Percentiles rank a stretch among this genome's conserved stretches.
phyloP scores from a whole-genome alignment of 176 grass and related monocot genomes.

The Ensete glaucum region DNA sequence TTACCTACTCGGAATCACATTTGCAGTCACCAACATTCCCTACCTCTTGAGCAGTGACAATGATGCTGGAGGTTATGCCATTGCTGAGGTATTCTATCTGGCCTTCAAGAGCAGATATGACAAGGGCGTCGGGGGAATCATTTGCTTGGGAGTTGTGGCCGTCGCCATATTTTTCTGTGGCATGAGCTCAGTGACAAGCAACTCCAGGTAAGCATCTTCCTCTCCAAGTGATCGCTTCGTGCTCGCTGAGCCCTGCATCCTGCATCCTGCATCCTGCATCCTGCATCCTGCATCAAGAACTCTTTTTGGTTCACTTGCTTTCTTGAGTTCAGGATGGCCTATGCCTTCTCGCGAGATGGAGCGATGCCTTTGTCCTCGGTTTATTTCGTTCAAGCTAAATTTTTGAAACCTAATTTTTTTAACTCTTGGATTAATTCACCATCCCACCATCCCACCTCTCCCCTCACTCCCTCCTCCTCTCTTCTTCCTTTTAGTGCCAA shows the following conservation, averaged over 20 bases:
- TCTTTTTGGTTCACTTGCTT: not conserved
- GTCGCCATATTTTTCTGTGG: slow-evolving; percentile 76
- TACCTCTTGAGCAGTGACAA: slow-evolving; percentile 62
- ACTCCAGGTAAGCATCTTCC: slow-evolving; percentile 48
- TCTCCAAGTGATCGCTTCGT: not conserved
- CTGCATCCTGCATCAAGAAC: no score
- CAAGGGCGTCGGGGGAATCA: slow-evolving; percentile 54
- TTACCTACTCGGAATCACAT: slow-evolving; percentile 70
- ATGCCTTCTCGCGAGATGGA: slow-evolving; percentile 96
- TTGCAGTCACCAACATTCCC: slow-evolving; percentile 66
- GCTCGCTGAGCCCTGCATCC: no score
- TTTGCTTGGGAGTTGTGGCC: slow-evolving; percentile 54
- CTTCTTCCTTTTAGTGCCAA: no score
- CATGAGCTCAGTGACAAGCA: slow-evolving; percentile 76
- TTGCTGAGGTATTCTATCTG: slow-evolving; percentile 77
- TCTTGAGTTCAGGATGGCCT: slow-evolving; percentile 49
- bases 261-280: no score
- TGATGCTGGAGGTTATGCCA: slow-evolving; percentile 76
- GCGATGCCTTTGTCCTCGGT: slow-evolving; percentile 78
- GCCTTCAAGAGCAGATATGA: slow-evolving; percentile 76
- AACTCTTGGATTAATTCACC: no score
- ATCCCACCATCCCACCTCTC: no score
- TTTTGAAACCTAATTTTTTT: no score
- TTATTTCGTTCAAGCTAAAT: no score
- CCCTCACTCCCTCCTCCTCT: no score